Evolutionary conservation across 331 rosid species (phyloP), one percentile per base, ranked within the genome.

Genomic region (Erythrophleum ivorense): DNA sequence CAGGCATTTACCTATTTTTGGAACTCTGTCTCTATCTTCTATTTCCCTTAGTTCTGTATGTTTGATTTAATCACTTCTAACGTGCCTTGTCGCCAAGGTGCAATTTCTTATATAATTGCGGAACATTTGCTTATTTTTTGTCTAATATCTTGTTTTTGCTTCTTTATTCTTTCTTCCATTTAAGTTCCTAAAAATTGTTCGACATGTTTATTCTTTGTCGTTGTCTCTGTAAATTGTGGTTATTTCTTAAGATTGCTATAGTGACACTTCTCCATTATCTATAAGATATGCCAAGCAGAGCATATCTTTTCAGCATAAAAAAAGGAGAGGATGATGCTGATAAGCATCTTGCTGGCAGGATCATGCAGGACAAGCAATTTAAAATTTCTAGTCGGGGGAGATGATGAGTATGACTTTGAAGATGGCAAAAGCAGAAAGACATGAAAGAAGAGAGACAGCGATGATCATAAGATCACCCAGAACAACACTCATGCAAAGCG

Each of bases 401-500:
- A 94, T 81, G 97, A 94, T 84, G 97, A 92, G 81, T 94, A 92
- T 82, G 97, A 94, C 71, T 85, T 60, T 83, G 98, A 91, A 75
- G 91, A 77, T 55, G 89, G 90, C 78, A 91, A 88, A 77, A 81
- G 86, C 75, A 91, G 73, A 82, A 94, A 89, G 83, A 86, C 85
- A 54, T 78, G 73, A 85, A 91, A 89, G 86, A 94, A 92, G 69
- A 87, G 75, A 78, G 89, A 82, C 21, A 83, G 84, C 69, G 88
- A 88, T 80, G 94, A 91, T 68, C 83, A 71, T 16, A 88, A 84
- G 86, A 86, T 10, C 77, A 59, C 77, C 78, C 88, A 79, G 45
- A 90, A 77, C 71, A 87, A 83, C 66, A 82, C 71, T 55, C 72
- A n/a, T n/a, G n/a, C n/a, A n/a, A n/a, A n/a, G 80, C 89, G 83